Conservation (phyloP, 2,329 filamentous ascomycete genomes). For the Fusarium drepaniforme region DNA sequence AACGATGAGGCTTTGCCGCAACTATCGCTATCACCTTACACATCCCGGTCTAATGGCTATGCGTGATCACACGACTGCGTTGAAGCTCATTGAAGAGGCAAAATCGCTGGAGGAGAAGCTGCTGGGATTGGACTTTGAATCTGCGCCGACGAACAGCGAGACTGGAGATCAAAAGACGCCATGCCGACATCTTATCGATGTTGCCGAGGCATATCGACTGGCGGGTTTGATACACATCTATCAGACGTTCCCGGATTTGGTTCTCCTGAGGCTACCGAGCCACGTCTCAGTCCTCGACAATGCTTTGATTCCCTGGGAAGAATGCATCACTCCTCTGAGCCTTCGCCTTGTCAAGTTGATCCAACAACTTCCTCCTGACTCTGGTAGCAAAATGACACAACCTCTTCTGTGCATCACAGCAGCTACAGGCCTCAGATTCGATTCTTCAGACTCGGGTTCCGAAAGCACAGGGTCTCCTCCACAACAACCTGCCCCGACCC, state of each 20-base stretch:
- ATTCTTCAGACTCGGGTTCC: background rate
- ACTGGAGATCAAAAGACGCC: conserved; percentile 46
- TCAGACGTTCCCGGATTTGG: conserved; percentile 52
- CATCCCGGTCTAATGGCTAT: conserved; percentile 29
- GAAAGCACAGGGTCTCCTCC: background rate
- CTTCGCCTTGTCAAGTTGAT: conserved; percentile 45
- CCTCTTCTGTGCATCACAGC: conserved; percentile 51
- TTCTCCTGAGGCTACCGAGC: conserved; percentile 44
- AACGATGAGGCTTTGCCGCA: conserved; percentile 52
- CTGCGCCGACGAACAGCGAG: conserved; percentile 29
- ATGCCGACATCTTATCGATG: conserved; percentile 47
- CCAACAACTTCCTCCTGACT: conserved; percentile 47
- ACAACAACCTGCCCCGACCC: background rate
- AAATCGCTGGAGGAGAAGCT: conserved; percentile 50
- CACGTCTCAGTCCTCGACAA: background rate
- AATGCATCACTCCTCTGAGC: conserved; percentile 48
- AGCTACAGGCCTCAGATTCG: conserved; percentile 46
- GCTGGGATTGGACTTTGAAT: conserved; percentile 44
- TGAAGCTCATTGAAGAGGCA: conserved; percentile 47
- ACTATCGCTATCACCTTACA: conserved; percentile 46
- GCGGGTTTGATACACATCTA: conserved; percentile 55
- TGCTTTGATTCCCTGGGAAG: conserved; percentile 44
- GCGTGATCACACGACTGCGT: conserved; percentile 28
- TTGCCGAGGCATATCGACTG: conserved; percentile 54
- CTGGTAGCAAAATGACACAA: conserved; percentile 51